Evolutionary conservation across 768 basidiomycete genomes (phyloP).

Genomic region (Boletus vinaceobasis): DNA sequence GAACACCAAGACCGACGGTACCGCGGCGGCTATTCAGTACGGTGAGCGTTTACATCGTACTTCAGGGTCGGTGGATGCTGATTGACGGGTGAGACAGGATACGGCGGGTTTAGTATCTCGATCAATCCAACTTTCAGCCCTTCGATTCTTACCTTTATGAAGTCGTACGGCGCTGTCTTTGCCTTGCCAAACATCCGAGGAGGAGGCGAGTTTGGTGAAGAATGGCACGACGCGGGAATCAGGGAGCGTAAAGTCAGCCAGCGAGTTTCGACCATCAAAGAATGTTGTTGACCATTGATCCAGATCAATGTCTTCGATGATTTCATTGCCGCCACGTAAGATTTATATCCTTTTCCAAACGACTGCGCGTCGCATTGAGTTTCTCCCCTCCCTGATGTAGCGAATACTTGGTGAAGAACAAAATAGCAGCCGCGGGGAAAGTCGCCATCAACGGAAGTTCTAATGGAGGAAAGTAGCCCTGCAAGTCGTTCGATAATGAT

Average conservation of each 20-base stretch:
- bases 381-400: slow-evolving; percentile 32
- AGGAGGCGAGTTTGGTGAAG: slow-evolving; percentile 77
- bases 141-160: slow-evolving; percentile 67
- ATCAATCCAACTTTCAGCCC: slow-evolving; percentile 72
- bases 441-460: slow-evolving; percentile 77
- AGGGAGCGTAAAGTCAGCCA: slow-evolving; percentile 61
- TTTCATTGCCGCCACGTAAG: slow-evolving; percentile 78
- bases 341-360: background rate
- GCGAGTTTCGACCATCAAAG: background rate
- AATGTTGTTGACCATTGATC: slow-evolving; percentile 1
- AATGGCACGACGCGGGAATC: slow-evolving; percentile 77
- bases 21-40: slow-evolving; percentile 74
- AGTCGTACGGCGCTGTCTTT: slow-evolving; percentile 64
- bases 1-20: slow-evolving; percentile 65
- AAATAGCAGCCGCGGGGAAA: slow-evolving; percentile 65
- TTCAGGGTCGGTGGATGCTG: background rate
- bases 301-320: slow-evolving; percentile 78
- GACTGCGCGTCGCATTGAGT: background rate
- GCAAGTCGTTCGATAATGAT: background rate
- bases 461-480: slow-evolving; percentile 59
- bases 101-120: slow-evolving; percentile 77
- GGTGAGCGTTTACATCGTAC: slow-evolving; percentile 38
- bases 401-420: slow-evolving; percentile 68
- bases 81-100: slow-evolving; percentile 42
- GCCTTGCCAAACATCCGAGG: slow-evolving; percentile 62